Evolutionary conservation across 164 flowering plant species (phyloP).

Genomic region (Vitis rupestris): DNA sequence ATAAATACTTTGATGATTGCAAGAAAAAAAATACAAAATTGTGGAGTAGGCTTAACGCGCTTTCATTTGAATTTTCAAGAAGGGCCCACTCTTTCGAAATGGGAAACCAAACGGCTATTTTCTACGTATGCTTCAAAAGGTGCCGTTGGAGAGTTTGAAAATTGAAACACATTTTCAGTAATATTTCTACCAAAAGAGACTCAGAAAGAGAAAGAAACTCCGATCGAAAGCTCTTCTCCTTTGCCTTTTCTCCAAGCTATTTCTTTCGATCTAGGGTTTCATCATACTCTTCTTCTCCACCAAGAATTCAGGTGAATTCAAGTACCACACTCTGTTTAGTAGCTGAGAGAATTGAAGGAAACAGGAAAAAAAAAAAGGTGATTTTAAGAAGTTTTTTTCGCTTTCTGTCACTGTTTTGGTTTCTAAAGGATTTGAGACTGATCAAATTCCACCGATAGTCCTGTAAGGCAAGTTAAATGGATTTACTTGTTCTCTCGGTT

Average conservation of each 20-base stretch:
- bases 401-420: no score
- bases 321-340: not conserved
- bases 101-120: not conserved
- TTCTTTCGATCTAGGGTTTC: not conserved
- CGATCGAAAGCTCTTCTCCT: not conserved
- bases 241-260: not conserved
- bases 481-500: no score
- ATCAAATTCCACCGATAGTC: no score
- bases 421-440: no score
- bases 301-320: not conserved
- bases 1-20: no score
- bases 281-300: not conserved
- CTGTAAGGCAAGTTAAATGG: no score
- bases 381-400: not conserved
- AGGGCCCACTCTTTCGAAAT: not conserved
- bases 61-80: constrained; percentile 2
- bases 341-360: no score
- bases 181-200: not conserved
- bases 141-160: not conserved
- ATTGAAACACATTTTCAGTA: not conserved
- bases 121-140: constrained; percentile 2
- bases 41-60: no score
- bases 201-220: not conserved
- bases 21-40: no score
- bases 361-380: not conserved